A percentile compares a stretch with the other conserved stretches of the same genome.
Evolutionary conservation across 108 stramenopile species (phyloP).

Genomic region (Nitzschia sp.): DNA sequence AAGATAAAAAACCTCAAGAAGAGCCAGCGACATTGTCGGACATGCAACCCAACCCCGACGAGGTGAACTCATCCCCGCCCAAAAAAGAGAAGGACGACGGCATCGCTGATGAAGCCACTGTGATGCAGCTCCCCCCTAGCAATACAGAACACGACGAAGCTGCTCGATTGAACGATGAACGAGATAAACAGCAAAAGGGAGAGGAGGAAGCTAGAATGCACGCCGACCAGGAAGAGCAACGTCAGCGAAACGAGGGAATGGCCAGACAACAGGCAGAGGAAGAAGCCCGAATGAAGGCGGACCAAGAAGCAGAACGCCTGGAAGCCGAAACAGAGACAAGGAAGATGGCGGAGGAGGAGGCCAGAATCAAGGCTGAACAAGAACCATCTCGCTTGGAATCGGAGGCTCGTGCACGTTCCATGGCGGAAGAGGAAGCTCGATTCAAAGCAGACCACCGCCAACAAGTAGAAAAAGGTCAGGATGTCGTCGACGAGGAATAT

Average conservation of each 20-base stretch:
- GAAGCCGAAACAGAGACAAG: not conserved
- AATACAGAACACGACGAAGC: slow-evolving; percentile 5
- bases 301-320: not conserved
- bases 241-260: not conserved
- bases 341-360: slow-evolving; percentile 8
- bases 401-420: not conserved
- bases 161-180: not conserved
- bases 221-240: slow-evolving; percentile 1
- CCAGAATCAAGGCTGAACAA: slow-evolving; percentile 6
- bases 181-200: not conserved
- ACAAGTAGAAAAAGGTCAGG: no score
- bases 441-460: not conserved
- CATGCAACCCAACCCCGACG: no score
- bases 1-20: not conserved
- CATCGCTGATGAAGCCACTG: no score
- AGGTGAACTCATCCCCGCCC: no score
- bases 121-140: not conserved
- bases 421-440: slow-evolving; percentile 9
- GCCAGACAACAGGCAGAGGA: slow-evolving; percentile 23
- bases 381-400: not conserved
- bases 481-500: no score
- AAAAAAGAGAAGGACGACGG: not conserved
- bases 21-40: no score
- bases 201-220: slow-evolving; percentile 9
- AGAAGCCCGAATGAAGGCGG: slow-evolving; percentile 7